A percentile compares a stretch with the other conserved stretches of the same genome.
phyloP scores from a whole-genome alignment of 75 land plant species.

The Pinus taeda region DNA sequence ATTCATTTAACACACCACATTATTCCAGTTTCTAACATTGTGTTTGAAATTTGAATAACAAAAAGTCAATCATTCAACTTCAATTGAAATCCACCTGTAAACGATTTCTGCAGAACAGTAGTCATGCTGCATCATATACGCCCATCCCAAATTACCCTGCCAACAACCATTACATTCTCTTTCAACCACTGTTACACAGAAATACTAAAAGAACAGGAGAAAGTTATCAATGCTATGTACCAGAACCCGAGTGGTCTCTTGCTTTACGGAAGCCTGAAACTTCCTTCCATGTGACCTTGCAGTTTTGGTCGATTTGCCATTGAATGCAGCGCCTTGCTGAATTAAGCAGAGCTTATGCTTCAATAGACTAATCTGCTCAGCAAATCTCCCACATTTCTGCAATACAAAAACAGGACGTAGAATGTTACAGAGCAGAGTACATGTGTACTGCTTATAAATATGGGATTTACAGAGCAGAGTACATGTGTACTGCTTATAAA shows the following conservation, averaged over 20 bases:
- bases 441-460: no score
- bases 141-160: conserved; percentile 93
- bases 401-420: background rate
- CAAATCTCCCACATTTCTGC: conserved; percentile 84
- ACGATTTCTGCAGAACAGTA: conserved; percentile 38
- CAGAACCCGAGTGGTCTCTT: conserved; percentile 83
- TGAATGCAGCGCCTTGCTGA: conserved; percentile 25
- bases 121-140: conserved; percentile 81
- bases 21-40: no score
- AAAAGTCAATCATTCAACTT: no score
- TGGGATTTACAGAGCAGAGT: no score
- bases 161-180: background rate
- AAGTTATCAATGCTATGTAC: conserved; percentile 22
- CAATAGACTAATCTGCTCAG: conserved; percentile 80
- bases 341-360: conserved; percentile 13
- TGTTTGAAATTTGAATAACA: no score
- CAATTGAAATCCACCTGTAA: conserved; percentile 18
- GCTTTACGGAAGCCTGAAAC: conserved; percentile 77
- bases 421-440: background rate
- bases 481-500: no score
- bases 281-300: conserved; percentile 42
- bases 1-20: background rate
- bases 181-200: no score
- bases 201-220: no score
- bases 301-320: conserved; percentile 85